These are phyloP conservation scores for Colletotrichum eremochloae DNA, from an alignment of 2,329 filamentous ascomycete genomes.

Conservation along the genomic window DNA sequence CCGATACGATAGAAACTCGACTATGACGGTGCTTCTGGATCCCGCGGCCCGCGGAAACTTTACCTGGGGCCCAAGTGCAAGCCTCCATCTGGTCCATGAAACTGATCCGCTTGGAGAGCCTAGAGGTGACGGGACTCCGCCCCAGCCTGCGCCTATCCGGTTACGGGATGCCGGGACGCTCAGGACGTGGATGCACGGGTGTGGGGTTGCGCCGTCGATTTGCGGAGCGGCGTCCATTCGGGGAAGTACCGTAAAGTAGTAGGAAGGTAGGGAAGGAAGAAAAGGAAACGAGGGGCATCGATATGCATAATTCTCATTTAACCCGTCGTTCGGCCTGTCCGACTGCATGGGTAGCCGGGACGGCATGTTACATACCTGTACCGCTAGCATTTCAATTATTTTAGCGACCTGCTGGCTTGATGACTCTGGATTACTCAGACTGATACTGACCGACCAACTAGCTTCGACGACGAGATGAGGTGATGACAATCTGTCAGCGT, in stretches of 20 bases:
- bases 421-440: background rate
- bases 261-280: background rate
- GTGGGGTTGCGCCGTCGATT: conserved; percentile 16
- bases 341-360: conserved; percentile 8
- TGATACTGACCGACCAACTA: background rate
- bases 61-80: background rate
- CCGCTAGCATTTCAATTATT: background rate
- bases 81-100: background rate
- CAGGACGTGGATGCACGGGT: conserved; percentile 20
- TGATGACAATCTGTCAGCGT: background rate
- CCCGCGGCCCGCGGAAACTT: conserved; percentile 23
- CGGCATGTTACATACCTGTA: background rate
- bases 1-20: conserved; percentile 12
- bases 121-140: background rate
- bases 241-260: background rate
- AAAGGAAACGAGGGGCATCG: background rate
- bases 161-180: conserved; percentile 23
- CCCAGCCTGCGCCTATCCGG: conserved; percentile 24
- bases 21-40: conserved; percentile 20
- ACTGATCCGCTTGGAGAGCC: background rate
- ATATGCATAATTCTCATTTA: conserved; percentile 36
- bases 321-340: conserved; percentile 24
- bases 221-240: conserved; percentile 33
- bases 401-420: background rate
- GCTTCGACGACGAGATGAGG: conserved; percentile 1